Evolutionary conservation across 305 asterid genomes (phyloP), one percentile per base, ranked within the genome.

Genomic region (Nicotiana rustica): DNA sequence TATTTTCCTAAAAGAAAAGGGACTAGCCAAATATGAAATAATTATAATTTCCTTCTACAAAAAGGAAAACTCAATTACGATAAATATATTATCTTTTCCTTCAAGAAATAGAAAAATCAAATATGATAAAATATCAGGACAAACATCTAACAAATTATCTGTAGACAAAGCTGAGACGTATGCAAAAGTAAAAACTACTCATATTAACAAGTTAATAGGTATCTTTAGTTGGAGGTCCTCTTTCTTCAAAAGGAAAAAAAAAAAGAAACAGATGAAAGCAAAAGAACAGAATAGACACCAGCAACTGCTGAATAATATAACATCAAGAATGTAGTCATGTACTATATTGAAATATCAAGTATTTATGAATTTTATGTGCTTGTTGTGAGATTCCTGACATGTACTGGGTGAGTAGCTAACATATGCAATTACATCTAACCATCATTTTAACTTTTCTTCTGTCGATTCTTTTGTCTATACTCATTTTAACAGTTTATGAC

Each of bases 401-500:
- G 77, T 69, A n/a, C 33, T 9, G 77, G 4, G 15, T 3, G 3
- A 38, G 5, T 38, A 10, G 33, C 1, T 68, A 8, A 35, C 49
- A 17, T 5, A 69, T 70, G 47, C 25, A 38, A 69, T 69, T 38
- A 17, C 2, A n/a, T 8, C 4, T 38, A 38, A 70, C 78, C 78
- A 70, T 70, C 78, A 44, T 18, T 70, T 70, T 33, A 19, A 70
- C 78, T 44, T 70, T 70, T 41, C 78, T 41, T 41, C 78, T 70
- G 78, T 70, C 78, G 60, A 44, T 41, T 70, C 13, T 70, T 10
- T 70, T 70, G 60, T 19, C 18, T 44, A 41, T 38, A 70, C 78
- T 44, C 56, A 68, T 36, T 38, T 15, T 68, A 41, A 55, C 59
- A 38, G 19, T 38, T 10, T 18, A 70, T 70, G 57, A 38, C 35